Evolutionary conservation across 208 protist species (phyloP).

Genomic region (Herpetomonas samuelpessoai): DNA sequence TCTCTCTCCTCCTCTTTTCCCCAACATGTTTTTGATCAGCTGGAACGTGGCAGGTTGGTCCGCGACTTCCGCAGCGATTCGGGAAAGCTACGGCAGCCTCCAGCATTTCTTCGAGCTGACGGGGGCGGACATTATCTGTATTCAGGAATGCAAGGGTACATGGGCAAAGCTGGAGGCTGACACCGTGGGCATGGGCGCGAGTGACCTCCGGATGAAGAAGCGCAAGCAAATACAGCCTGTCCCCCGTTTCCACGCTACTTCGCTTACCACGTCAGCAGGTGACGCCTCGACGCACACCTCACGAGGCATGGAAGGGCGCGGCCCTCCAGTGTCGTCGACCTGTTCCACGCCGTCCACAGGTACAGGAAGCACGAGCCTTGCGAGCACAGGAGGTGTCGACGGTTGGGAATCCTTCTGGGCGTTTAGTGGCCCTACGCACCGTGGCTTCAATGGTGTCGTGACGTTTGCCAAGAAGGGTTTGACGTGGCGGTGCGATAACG

Average conservation of each 20-base stretch:
- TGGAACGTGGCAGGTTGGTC: conserved; percentile 91
- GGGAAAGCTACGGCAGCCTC: conserved; percentile 76
- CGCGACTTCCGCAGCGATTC: conserved; percentile 57
- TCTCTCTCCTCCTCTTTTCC: background rate
- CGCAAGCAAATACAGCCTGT: conserved; percentile 9
- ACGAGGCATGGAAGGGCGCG: no score
- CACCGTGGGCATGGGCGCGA: conserved; percentile 63
- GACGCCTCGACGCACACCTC: no score
- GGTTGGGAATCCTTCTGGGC: conserved; percentile 89
- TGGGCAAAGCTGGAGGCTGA: conserved; percentile 44
- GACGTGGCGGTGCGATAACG: conserved; percentile 56
- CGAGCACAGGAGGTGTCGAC: conserved; percentile 27
- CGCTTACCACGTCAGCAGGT: background rate
- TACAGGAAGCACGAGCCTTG: background rate
- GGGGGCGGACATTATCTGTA: conserved; percentile 70
- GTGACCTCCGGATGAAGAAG: conserved; percentile 30
- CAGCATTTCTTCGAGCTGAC: conserved; percentile 62
- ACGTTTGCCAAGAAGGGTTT: conserved; percentile 78
- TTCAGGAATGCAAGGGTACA: conserved; percentile 85
- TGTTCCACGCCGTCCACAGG: background rate
- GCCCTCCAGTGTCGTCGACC: background rate
- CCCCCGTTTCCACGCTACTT: background rate
- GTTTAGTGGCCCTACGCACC: conserved; percentile 54
- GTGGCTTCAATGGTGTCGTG: conserved; percentile 85
- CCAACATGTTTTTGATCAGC: conserved; percentile 74